A percentile compares a stretch with the other conserved stretches of the same genome.
These are phyloP conservation scores for Phyllosticta citrichinensis DNA, from an alignment of 2,329 filamentous ascomycete species.

Conservation along the genomic window DNA sequence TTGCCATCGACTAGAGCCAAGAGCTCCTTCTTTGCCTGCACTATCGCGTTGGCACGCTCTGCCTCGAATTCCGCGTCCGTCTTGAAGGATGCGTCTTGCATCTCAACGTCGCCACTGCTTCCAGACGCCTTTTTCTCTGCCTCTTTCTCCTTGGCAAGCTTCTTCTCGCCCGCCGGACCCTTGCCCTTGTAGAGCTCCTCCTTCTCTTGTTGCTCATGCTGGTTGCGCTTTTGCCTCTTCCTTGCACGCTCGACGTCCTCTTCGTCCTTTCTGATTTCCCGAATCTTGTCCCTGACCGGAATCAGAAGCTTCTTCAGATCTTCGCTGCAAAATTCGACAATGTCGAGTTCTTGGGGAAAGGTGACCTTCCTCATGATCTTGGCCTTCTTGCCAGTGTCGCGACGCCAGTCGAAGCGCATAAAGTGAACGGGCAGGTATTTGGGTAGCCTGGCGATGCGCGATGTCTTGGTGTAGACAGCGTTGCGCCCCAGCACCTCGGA, in stretches of 20 bases:
- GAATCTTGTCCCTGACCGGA: conserved; percentile 91
- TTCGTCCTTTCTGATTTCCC: conserved; percentile 90
- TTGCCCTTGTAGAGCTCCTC: conserved; percentile 32
- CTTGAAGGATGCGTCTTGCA: conserved; percentile 69
- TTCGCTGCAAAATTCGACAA: conserved; percentile 91
- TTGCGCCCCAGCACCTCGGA: conserved; percentile 70
- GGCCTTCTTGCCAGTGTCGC: conserved; percentile 91
- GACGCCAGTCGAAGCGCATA: conserved; percentile 96
- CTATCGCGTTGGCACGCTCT: conserved; percentile 65
- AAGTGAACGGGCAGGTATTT: conserved; percentile 97
- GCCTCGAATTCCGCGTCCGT: conserved; percentile 88
- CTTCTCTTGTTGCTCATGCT: conserved; percentile 36
- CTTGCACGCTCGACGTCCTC: conserved; percentile 83
- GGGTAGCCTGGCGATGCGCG: conserved; percentile 79
- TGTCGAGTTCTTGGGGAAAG: conserved; percentile 86
- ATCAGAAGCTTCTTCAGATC: conserved; percentile 72
- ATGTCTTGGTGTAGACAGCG: conserved; percentile 78
- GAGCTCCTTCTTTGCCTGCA: conserved; percentile 80
- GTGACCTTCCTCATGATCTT: conserved; percentile 99
- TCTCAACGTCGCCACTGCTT: conserved; percentile 54
- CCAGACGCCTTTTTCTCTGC: conserved; percentile 42
- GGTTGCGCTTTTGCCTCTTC: conserved; percentile 75
- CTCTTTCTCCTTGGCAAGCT: conserved; percentile 38
- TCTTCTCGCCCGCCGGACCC: conserved; percentile 25
- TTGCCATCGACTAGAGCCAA: conserved; percentile 65